Evolutionary conservation across 2,329 filamentous ascomycete species (phyloP).

Genomic region (Chaetomium globosum): DNA sequence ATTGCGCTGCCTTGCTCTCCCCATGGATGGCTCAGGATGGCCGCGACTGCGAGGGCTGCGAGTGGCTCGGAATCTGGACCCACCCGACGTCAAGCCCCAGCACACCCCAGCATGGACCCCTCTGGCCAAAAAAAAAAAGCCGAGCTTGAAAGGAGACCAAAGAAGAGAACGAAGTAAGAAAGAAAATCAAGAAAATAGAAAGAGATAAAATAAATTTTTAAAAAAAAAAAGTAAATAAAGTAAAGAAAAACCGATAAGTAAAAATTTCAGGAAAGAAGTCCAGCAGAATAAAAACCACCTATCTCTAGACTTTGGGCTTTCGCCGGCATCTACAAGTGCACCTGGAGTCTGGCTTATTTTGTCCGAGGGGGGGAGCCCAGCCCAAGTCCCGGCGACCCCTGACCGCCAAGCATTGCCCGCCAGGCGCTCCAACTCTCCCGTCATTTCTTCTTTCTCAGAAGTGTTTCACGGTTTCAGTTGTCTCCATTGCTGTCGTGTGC

Average conservation of each 20-base stretch:
- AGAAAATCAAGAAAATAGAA: too few species aligned
- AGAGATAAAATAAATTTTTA: too few species aligned
- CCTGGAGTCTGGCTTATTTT: too few species aligned
- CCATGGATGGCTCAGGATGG: slow-evolving; percentile 23
- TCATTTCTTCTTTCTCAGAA: slow-evolving; percentile 29
- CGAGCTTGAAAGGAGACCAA: too few species aligned
- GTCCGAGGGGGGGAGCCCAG: not conserved
- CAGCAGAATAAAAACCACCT: too few species aligned
- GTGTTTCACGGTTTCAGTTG: slow-evolving; percentile 29
- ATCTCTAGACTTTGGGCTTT: too few species aligned
- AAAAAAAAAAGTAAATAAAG: not conserved
- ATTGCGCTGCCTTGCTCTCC: slow-evolving; percentile 20
- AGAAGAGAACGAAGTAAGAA: too few species aligned
- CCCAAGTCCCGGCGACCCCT: slow-evolving; percentile 19
- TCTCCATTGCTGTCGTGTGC: not conserved
- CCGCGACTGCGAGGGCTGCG: slow-evolving; percentile 27
- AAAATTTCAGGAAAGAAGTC: too few species aligned
- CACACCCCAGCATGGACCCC: not conserved
- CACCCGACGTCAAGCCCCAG: slow-evolving; percentile 14
- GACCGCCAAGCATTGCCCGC: slow-evolving; percentile 24
- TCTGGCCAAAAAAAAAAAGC: too few species aligned
- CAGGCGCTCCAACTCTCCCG: slow-evolving; percentile 10
- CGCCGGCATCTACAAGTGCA: too few species aligned
- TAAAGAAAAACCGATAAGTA: too few species aligned
- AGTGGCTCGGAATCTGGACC: slow-evolving; percentile 29